Evolutionary conservation across 2,329 filamentous ascomycete genomes (phyloP), one percentile per base, ranked within the genome.

Genomic region (Teratosphaeria pseudoeucalypti): DNA sequence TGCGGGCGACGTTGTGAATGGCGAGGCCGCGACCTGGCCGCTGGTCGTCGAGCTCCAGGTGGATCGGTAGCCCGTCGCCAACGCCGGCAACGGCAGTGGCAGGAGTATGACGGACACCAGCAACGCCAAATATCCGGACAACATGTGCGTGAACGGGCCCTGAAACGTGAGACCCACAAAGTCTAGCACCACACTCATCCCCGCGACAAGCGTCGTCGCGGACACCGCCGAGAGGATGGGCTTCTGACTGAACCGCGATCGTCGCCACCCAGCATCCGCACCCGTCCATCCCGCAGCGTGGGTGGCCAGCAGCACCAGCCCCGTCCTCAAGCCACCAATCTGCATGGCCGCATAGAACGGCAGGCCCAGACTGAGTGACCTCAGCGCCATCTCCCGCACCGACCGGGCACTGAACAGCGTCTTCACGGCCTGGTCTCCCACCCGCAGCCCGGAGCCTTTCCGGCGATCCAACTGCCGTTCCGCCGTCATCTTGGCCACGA

Each of bases 291-390:
- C 78, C 14, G 78, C 76, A 7, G 78, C 75, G 2, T 76, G 63
- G 7, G 77, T 75, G 37, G 78, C 69, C 52, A 84, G 70, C 32
- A 84, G 63, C 2, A 78, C 63, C n/a, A 83, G 70, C 11, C 79
- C 79, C n/a, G 79, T 78, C 57, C 79, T 73, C 59, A 79, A 75
- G 12, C 79, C 81, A 9, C 82, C 82, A 12, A 85, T 68, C 59
- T 82, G 78, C 62, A 82, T 74, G 0, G 79, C 70, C 9, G 82
- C 80, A 66, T 82, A 85, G 65, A 83, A 80, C 0, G 83, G 83
- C 34, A 85, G 66, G 9, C 66, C 71, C 12, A 70, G 62, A 52
- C 64, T 64, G 32, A 70, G 19, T 1, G 63, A 54, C 19, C 69
- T 62, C n/a, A 63, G 29, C 14, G 64, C 62, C 60, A 67, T 65